Base-by-base conservation (phyloP, 441 rosid genomes). In the Isatis lusitanica region DNA sequence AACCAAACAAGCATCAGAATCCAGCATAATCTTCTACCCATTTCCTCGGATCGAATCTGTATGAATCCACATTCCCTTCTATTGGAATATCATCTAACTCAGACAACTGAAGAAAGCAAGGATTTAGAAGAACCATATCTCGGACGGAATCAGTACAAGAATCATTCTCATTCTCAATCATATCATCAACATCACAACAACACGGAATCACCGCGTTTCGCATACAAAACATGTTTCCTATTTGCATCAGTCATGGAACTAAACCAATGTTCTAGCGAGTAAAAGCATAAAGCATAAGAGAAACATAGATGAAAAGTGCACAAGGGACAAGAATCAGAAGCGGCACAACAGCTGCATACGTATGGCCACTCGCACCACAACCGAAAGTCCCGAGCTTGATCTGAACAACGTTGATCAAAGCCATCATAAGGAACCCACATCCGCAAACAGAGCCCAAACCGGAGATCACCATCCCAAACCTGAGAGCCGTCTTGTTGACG, bases 391-490 rank as follows among this genome's bases (percentile, higher is more conserved):
- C 98, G 0, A 94, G 86, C 82, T 94, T 94, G 40, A 90, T 75
- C 83, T 94, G 88, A 56, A 84, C 94, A 9, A 92, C 88, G 66
- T 92, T 85, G 42, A 92, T 68, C 78, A 92, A 75, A 42, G 98
- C 97, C 82, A 90, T 50, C 97, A 88, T 90, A 67, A 92, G 52
- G 9, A 84, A 90, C 4, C 74, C 78, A 58, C 93, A 88, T 30
- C 98, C 97, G 15, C 58, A 50, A 57, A 83, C 90, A 47, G 96
- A 90, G 7, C 98, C 99, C 6, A 81, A 64, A 11, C 90, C 90
- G 17, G 97, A 88, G 1, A 82, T 79, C 74, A 94, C 66, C 90
- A 89, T 89, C 70, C 97, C 97, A 1, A 83, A 80, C 71, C 97
- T 90, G 26, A 92, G 62, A 69, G 81, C 65, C 5, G 74, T 74